Evolutionary conservation across 2,329 filamentous ascomycete species (phyloP), one percentile per base, ranked within the genome.

Genomic region (Calonectria honghensis): DNA sequence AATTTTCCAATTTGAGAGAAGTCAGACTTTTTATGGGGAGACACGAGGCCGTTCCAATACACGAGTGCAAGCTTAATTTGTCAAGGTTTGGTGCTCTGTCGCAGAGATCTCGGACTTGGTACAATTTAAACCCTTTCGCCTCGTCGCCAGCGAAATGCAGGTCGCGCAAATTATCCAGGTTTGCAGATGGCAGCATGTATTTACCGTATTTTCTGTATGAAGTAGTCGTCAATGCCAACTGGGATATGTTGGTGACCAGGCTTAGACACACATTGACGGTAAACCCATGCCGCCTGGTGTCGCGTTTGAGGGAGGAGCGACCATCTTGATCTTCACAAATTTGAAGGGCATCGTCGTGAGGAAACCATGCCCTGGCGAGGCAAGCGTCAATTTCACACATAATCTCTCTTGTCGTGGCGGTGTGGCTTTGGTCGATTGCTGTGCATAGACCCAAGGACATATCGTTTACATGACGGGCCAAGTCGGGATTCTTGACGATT

Each of bases 181-280:
- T 63, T 41, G 35, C 37, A 6, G 57, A 63, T 39, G 57, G 57
- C 14, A 63, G 57, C 57, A 63, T 63, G 10, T 41, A 29, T 41
- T 63, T 39, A 24, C 57, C 57, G 35, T 63, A 63, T 18, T 63
- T 63, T 37, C 32, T 63, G 57, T 37, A 37, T 13, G 57, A 41
- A 9, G 57, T 63, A 7, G 57, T 27, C 24, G 24, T 14, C 24
- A 63, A 31, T 9, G 35, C 39, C 24, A 63, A 10, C 35, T 63
- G 20, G 24, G 57, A 63, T 6, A 63, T 6, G 24, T 63, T 63
- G 37, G n/a, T 31, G 57, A 41, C 37, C 4, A 63, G 24, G 6
- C 57, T 63, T 1, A 63, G 57, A 63, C 39, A 41, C 37, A 63
- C 9, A 6, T 63, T 37, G 24, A 63, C 27, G 24, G 57, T 6